Evolutionary conservation across 106 monocot genomes (phyloP).

Genomic region (Dioscorea dumetorum): DNA sequence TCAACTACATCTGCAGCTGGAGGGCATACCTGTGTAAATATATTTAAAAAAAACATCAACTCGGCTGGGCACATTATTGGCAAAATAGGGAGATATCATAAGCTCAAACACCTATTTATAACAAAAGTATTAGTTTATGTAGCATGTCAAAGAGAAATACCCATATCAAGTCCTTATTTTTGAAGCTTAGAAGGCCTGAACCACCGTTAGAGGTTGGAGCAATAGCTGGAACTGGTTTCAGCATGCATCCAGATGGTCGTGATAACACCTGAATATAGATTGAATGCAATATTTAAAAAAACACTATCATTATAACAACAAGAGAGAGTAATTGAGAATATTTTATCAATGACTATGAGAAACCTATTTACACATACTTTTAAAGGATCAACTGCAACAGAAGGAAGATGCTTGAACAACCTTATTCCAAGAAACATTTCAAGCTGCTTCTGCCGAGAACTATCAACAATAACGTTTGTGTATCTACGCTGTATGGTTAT

Average conservation of each 20-base stretch:
- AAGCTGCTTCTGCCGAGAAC: conserved; percentile 92
- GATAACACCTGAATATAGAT: conserved; percentile 59
- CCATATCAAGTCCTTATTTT: conserved; percentile 82
- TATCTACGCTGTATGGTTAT: conserved; percentile 86
- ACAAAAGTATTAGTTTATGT: not conserved
- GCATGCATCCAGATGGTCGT: conserved; percentile 65
- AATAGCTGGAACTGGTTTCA: conserved; percentile 75
- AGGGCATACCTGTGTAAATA: conserved; percentile 64
- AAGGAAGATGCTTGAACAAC: conserved; percentile 96
- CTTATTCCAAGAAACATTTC: conserved; percentile 98
- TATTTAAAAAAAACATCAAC: not conserved
- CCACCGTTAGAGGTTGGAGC: conserved; percentile 44
- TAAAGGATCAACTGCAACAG: conserved; percentile 72
- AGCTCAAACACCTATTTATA: not conserved
- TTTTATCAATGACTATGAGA: not conserved
- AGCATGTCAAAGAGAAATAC: conserved; percentile 28
- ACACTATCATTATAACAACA: not conserved
- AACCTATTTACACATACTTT: conserved; percentile 43
- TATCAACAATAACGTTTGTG: conserved; percentile 73
- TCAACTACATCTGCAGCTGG: conserved; percentile 89
- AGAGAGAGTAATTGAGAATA: not conserved
- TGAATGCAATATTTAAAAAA: not conserved
- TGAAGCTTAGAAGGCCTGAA: conserved; percentile 83
- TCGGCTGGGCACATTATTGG: conserved; percentile 1
- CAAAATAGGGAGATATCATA: not conserved